These are phyloP conservation scores for Boletus sp. DNA, from an alignment of 768 basidiomycete species.

Conservation along the genomic window DNA sequence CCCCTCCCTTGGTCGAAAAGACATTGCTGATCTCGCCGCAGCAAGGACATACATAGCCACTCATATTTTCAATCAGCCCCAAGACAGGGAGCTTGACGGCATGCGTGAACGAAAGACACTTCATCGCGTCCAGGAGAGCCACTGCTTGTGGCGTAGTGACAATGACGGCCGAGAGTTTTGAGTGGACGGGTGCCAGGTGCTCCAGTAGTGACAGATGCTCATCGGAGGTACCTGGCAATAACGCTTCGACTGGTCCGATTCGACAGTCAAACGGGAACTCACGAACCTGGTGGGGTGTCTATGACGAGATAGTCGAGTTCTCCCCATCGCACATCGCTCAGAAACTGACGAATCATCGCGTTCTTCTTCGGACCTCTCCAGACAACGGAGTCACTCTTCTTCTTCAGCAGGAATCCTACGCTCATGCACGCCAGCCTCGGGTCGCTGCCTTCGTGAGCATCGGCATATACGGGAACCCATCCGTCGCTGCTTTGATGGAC, in stretches of 20 bases:
- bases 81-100: conserved; percentile 82
- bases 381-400: conserved; percentile 88
- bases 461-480: conserved; percentile 98
- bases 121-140: conserved; percentile 91
- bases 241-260: conserved; percentile 6
- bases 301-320: conserved; percentile 89
- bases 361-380: conserved; percentile 99
- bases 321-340: conserved; percentile 94
- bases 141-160: conserved; percentile 98
- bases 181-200: conserved; percentile 82
- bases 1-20: conserved; percentile 89
- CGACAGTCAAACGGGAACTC: neutral
- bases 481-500: conserved; percentile 94
- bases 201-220: conserved; percentile 96
- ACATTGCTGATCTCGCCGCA: conserved; percentile 94
- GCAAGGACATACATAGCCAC: conserved; percentile 96
- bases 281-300: conserved; percentile 93
- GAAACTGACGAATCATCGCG: conserved; percentile 94
- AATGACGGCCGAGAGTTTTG: conserved; percentile 76
- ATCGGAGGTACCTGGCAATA: conserved; percentile 84
- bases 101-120: conserved; percentile 93
- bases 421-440: conserved; percentile 91
- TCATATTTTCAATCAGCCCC: conserved; percentile 98
- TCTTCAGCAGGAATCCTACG: conserved; percentile 91
- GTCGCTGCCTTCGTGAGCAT: conserved; percentile 48